phyloP scores from a whole-genome alignment of 2,329 filamentous ascomycete genomes.

The Aureobasidium lini region DNA sequence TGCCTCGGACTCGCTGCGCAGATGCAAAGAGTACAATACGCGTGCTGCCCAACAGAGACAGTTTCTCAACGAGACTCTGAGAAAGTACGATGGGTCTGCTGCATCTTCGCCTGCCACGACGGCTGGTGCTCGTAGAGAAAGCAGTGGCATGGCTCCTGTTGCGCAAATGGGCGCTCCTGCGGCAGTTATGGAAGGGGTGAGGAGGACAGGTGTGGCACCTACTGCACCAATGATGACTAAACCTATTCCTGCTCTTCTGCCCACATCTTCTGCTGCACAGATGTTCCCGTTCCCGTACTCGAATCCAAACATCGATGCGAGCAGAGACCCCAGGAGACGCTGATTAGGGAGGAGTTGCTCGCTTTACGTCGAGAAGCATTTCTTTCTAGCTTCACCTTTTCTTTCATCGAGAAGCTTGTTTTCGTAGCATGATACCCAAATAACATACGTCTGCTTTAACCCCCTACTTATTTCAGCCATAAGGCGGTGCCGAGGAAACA shows the following conservation, averaged over 20 bases:
- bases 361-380: not conserved
- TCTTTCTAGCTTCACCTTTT: not conserved
- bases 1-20: not conserved
- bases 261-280: not conserved
- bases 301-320: conserved; percentile 7
- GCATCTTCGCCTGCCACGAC: not conserved
- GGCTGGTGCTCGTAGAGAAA: not conserved
- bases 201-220: not conserved
- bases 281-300: not conserved
- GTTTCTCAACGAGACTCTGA: not conserved
- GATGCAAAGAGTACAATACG: not conserved
- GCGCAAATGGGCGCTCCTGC: not conserved
- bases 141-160: not conserved
- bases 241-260: not conserved
- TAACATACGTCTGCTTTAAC: not conserved
- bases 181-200: not conserved
- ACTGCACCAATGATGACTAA: not conserved
- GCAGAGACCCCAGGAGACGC: conserved; percentile 16
- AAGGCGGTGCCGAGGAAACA: not conserved
- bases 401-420: not conserved
- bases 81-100: not conserved
- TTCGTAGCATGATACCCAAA: conserved; percentile 10
- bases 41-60: not conserved
- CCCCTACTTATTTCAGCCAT: not conserved
- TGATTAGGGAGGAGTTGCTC: not conserved